Base-by-base conservation (phyloP, 2,329 filamentous ascomycete genomes). In the Septoria petroselini region DNA sequence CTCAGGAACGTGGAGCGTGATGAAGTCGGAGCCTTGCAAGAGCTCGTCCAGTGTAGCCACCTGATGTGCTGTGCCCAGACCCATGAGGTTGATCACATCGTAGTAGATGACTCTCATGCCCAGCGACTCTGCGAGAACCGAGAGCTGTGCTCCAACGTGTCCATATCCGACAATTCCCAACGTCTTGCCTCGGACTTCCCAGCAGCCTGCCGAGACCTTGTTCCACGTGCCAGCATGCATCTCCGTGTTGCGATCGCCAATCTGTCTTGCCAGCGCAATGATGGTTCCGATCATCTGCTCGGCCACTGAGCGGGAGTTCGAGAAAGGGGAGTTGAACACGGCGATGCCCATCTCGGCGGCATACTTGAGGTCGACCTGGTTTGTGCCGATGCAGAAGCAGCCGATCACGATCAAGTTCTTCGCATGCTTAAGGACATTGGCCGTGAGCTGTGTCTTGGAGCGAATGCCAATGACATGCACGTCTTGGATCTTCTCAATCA, bases 341-440 rank as follows among this genome's bases (percentile, higher is more conserved):
- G 91, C 90, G 68, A 97, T 95, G 59, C 93, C 90, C 66, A 87
- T 82, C 60, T 80, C 78, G 40, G 89, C 89, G 23, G 90, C 89
- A 66, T 83, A 91, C 54, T 88, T 80, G 53, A 95, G 82, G 68
- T 95, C 85, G 58, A 95, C 90, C 70, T 95, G 90, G 74, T 95
- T 97, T 50, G 93, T 98, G 59, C 93, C 93, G 64, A 98, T 98
- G 71, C 93, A 98, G 80, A 98, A 98, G 76, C 93, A 98, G 54
- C 93, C 93, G 62, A 97, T 83, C 55, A 96, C 93, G 52, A 97
- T 86, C 46, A 98, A 80, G 69, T 96, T 95, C 75, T 91, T 94
- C 48, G 93, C 93, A 69, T 94, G 85, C 49, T 82, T 79, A 54
- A 98, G 79, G 21, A 98, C 88, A 64, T 84, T 85, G 56, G 86